Conservation (phyloP, 306 rosid species). For the Abrus pulchellus region DNA sequence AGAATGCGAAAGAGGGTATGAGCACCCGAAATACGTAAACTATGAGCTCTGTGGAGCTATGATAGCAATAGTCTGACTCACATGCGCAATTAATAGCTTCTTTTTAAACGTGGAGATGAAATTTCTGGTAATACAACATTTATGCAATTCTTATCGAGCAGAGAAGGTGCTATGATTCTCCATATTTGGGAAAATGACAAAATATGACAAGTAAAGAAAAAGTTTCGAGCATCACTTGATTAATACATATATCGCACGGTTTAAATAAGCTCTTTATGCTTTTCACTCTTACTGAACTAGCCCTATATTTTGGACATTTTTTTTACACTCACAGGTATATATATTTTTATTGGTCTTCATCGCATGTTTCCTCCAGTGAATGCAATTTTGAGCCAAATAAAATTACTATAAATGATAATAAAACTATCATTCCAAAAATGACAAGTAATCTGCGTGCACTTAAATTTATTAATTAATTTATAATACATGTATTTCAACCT, state of each 20-base stretch:
- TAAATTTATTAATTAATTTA: no score
- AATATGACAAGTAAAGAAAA: slow-evolving; percentile 48
- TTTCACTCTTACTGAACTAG: slow-evolving; percentile 29
- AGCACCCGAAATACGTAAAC: slow-evolving; percentile 42
- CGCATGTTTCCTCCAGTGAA: no score
- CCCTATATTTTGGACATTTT: background rate
- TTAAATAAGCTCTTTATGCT: slow-evolving; percentile 51
- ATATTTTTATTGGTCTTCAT: no score
- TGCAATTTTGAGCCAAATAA: no score
- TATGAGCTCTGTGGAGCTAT: slow-evolving; percentile 33
- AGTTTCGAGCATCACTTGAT: slow-evolving; percentile 43
- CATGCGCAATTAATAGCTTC: slow-evolving; percentile 54
- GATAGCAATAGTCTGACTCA: slow-evolving; percentile 42
- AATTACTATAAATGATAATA: no score
- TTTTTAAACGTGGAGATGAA: slow-evolving; percentile 55
- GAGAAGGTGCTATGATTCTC: slow-evolving; percentile 55
- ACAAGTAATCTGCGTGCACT: no score
- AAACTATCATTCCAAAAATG: no score
- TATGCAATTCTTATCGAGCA: slow-evolving; percentile 46
- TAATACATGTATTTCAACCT: no score
- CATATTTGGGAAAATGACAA: slow-evolving; percentile 61
- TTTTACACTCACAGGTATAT: no score
- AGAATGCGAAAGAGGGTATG: background rate
- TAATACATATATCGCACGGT: slow-evolving; percentile 56
- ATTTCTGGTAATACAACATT: slow-evolving; percentile 52